A percentile compares a stretch with the other conserved stretches of the same genome.
Evolutionary conservation across 768 basidiomycete genomes (phyloP).

Genomic region (Boletellus ananiceps): DNA sequence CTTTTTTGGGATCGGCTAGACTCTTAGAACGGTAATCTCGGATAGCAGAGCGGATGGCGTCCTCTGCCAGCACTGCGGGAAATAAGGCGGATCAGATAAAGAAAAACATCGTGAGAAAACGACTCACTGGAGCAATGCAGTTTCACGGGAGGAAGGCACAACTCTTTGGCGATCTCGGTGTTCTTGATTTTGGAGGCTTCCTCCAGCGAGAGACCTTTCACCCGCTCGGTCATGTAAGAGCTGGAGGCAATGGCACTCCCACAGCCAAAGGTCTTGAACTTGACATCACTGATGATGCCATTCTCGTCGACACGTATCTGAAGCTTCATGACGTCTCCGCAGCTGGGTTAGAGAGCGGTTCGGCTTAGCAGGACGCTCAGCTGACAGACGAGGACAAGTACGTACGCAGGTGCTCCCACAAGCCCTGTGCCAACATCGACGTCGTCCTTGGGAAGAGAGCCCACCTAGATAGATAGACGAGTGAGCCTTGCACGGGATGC

Average conservation of each 20-base stretch:
- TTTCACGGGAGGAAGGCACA: conserved; percentile 94
- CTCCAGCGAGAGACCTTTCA: conserved; percentile 89
- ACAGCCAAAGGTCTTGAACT: conserved; percentile 99
- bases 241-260: conserved; percentile 97
- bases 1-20: conserved; percentile 45
- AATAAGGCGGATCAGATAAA: conserved; percentile 22
- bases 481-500: conserved; percentile 50
- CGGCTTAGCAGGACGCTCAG: conserved; percentile 15
- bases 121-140: conserved; percentile 87
- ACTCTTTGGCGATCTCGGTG: conserved; percentile 97
- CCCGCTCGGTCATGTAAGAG: conserved; percentile 98
- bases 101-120: conserved; percentile 7
- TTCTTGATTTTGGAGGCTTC: conserved; percentile 97
- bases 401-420: conserved; percentile 94
- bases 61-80: conserved; percentile 85
- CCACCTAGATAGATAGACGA: conserved; percentile 56
- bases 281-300: conserved; percentile 95
- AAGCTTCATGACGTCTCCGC: conserved; percentile 99
- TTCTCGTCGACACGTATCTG: conserved; percentile 96
- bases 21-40: conserved; percentile 89
- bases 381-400: conserved; percentile 16
- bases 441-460: conserved; percentile 91
- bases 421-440: conserved; percentile 93
- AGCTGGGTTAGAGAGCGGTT: conserved; percentile 43
- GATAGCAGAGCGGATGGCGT: conserved; percentile 97